Conservation (phyloP, 495 filamentous ascomycete species). For the Penicillium cosmopolitanum region DNA sequence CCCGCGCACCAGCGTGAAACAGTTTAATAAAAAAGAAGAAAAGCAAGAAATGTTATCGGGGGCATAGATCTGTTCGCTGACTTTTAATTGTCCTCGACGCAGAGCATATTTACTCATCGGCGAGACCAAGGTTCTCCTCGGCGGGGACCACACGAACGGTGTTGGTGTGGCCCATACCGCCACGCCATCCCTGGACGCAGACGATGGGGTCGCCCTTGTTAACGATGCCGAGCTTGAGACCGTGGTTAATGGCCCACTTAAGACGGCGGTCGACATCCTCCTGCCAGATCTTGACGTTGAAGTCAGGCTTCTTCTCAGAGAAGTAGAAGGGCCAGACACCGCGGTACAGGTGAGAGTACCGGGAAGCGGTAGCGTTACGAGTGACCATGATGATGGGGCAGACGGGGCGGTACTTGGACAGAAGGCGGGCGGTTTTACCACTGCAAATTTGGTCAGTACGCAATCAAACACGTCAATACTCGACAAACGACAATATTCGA, state of each 20-base stretch:
- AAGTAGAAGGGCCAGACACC: constrained; percentile 98
- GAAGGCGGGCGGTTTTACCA: constrained; percentile 86
- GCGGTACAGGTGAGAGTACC: constrained; percentile 95
- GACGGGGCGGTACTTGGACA: constrained; percentile 97
- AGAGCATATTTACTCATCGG: constrained; percentile 35
- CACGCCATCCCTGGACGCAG: constrained; percentile 97
- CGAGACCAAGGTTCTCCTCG: constrained; percentile 63
- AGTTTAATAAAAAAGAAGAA: constrained; percentile 15
- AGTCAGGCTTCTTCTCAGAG: constrained; percentile 91
- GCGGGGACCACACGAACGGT: constrained; percentile 76
- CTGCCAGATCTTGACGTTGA: constrained; percentile 87
- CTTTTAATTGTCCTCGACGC: constrained; percentile 19
- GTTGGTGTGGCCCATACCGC: constrained; percentile 97
- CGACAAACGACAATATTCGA: constrained; percentile 31
- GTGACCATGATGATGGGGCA: constrained; percentile 99
- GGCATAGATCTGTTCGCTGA: constrained; percentile 16
- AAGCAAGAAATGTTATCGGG: constrained; percentile 14
- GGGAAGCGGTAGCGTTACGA: constrained; percentile 76
- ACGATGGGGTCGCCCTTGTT: constrained; percentile 82
- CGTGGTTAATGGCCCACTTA: constrained; percentile 89
- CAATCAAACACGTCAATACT: too few relatives aligned
- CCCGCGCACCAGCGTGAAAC: constrained; percentile 32
- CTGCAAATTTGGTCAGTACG: constrained; percentile 35
- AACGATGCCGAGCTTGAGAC: constrained; percentile 82
- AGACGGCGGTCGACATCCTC: constrained; percentile 97